phyloP scores from a whole-genome alignment of 768 basidiomycete species.

The Galerina sulciceps region DNA sequence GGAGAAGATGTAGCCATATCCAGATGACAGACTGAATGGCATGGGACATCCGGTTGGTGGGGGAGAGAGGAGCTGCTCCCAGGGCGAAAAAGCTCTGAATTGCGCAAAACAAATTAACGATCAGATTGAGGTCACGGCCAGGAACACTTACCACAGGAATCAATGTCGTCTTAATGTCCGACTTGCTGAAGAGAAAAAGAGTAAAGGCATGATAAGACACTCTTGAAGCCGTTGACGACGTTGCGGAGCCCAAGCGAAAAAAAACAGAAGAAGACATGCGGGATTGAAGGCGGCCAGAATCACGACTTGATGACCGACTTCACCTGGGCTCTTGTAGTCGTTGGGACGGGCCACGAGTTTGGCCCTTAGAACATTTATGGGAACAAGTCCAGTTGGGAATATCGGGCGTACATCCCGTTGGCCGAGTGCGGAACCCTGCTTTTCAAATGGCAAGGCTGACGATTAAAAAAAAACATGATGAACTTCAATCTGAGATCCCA shows the following conservation, averaged over 20 bases:
- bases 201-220: conserved; percentile 25
- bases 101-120: not conserved
- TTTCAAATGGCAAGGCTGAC: conserved; percentile 11
- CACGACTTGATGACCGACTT: conserved; percentile 1
- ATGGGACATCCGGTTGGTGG: conserved; percentile 20
- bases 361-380: conserved; percentile 18
- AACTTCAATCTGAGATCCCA: conserved; percentile 11
- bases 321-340: conserved; percentile 14
- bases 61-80: conserved; percentile 26
- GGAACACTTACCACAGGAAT: conserved; percentile 46
- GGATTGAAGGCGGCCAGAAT: conserved; percentile 7
- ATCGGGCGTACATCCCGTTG: conserved; percentile 14
- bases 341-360: conserved; percentile 14
- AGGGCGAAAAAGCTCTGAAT: conserved; percentile 27
- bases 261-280: conserved; percentile 16
- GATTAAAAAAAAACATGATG: conserved; percentile 13
- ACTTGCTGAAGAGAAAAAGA: conserved; percentile 45
- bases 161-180: conserved; percentile 50
- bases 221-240: conserved; percentile 4
- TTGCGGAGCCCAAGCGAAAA: conserved; percentile 9
- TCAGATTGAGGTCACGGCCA: not conserved
- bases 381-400: conserved; percentile 11
- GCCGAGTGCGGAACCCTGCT: conserved; percentile 11
- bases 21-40: conserved; percentile 37
- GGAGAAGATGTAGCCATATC: conserved; percentile 50